Base-by-base conservation (phyloP, 257 asterid genomes). In the Solanum pinnatisectum region DNA sequence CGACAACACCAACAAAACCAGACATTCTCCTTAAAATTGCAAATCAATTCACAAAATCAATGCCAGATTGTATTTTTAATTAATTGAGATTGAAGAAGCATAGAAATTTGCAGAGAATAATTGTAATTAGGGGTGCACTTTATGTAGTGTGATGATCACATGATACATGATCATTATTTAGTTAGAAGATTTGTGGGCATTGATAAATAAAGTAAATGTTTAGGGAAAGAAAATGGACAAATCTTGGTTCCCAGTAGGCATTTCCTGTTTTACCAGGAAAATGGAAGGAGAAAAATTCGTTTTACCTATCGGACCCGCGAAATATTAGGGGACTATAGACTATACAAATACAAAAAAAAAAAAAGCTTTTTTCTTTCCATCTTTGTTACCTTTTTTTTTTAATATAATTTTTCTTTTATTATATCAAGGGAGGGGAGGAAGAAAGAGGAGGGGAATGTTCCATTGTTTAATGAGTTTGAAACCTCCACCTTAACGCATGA, bases 1-100 rank as follows among this genome's bases (percentile, higher is more conserved):
- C 94, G 35, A 94, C 5, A 82, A 94, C 94, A 18, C 98, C 98
- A 86, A 88, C 94, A 85, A 91, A 94, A 87, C 94, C 89, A 35
- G 96, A 93, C 96, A 93, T 93, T 87, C 87, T 88, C 88, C 89
- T 49, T 27, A 44, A 79, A 15, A 25, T 78, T 36, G 49, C 67
- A 81, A 27, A 87, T 79, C 60, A 87, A 15, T 72, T 87, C 52
- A 86, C 72, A 46, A 35, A 85, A 86, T 36, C 59, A 56, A 60
- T 78, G 73, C 42, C 42, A 18, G 12, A 15, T 70, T 27, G 2
- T 67, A 30, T 15, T 16, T 16, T 4, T 2, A 33, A 44, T 81
- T 46, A 60, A 20, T 49, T 30, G 42, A 82, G 22, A 82, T 82
- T 49, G 44, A 32, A 37, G 56, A 77, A 39, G 23, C 49, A 22